These are phyloP conservation scores for Yamagishiella unicocca DNA, from an alignment of 139 green algal species.

Conservation along the genomic window DNA sequence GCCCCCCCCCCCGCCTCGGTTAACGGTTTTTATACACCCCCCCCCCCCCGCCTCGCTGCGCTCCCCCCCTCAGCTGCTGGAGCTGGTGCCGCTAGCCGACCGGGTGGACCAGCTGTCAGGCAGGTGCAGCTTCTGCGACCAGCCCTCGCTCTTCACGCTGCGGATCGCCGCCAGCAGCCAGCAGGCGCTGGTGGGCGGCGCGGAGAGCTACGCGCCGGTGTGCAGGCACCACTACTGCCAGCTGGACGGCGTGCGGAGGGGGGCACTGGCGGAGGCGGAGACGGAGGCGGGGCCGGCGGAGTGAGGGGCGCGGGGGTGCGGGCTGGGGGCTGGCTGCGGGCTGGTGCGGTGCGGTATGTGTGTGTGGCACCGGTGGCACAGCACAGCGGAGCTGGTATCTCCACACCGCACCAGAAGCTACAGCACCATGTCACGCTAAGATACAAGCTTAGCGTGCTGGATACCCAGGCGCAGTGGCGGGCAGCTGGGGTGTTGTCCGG, in stretches of 20 bases:
- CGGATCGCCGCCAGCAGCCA: constrained; percentile 68
- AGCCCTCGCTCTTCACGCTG: constrained; percentile 77
- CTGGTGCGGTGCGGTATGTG: too few species aligned
- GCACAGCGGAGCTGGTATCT: too few species aligned
- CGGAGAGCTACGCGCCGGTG: constrained; percentile 86
- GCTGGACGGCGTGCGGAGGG: constrained; percentile 15
- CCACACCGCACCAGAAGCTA: too few species aligned
- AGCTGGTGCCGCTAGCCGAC: constrained; percentile 84
- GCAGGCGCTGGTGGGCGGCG: constrained; percentile 84
- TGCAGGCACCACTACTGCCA: constrained; percentile 82
- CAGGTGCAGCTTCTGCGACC: constrained; percentile 75
- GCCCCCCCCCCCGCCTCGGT: not conserved
- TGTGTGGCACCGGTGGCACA: too few species aligned
- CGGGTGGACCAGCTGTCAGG: constrained; percentile 80
- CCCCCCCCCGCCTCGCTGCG: not conserved
- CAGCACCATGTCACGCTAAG: too few species aligned
- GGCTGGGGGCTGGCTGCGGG: too few species aligned
- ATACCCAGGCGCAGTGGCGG: too few species aligned
- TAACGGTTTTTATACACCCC: not conserved
- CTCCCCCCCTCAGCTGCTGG: not conserved
- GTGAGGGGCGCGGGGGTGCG: too few species aligned
- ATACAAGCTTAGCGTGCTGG: too few species aligned
- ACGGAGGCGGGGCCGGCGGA: not conserved
- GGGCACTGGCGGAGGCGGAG: not conserved
- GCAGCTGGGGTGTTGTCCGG: too few species aligned